Base-by-base conservation (phyloP, 305 asterid genomes). In the Plantago rigida region DNA sequence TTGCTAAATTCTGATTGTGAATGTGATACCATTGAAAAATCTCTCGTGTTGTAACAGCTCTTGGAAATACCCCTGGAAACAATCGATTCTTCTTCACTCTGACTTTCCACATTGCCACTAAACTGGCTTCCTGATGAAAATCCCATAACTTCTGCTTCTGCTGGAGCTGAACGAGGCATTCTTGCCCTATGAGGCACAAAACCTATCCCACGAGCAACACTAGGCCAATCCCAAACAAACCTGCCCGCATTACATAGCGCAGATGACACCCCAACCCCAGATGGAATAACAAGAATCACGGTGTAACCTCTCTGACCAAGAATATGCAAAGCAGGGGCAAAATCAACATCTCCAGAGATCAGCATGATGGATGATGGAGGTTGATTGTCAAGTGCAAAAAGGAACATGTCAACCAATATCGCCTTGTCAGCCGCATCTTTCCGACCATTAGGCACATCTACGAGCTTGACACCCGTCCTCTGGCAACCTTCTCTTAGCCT, bases 391-490 rank as follows among this genome's bases (percentile, higher is more conserved):
- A 93, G 92, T 15, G 99, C 99, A 59, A 93, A 93, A 36, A 93
- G 92, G 70, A 93, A 89, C 96, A 93, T 84, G 76, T 93, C 99
- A 29, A 89, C 92, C 73, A 93, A 73, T 61, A 93, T 93, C 10
- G 99, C 99, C 69, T 89, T 93, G 62, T 93, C 99, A 28, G 99
- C 97, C 47, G 97, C 97, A 60, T 93, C 99, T 64, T 93, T 93
- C 50, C 97, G 73, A 19, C 96, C 94, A 17, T 85, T 93, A 0
- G 99, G 99, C 24, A 93, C 92, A 45, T 93, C 99, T 50, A 87
- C 46, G 54, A 93, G 96, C 71, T 78, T 93, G 34, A 93, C 92
- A 48, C 99, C 97, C 3, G 99, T 93, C 56, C 97, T 82, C 63
- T 89, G 99, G 74, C 94, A 93, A 24, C 97, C 99, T 77, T 89